These are phyloP conservation scores for Trichoderma semiorbis DNA, from an alignment of 2,329 filamentous ascomycete species.

Conservation along the genomic window DNA sequence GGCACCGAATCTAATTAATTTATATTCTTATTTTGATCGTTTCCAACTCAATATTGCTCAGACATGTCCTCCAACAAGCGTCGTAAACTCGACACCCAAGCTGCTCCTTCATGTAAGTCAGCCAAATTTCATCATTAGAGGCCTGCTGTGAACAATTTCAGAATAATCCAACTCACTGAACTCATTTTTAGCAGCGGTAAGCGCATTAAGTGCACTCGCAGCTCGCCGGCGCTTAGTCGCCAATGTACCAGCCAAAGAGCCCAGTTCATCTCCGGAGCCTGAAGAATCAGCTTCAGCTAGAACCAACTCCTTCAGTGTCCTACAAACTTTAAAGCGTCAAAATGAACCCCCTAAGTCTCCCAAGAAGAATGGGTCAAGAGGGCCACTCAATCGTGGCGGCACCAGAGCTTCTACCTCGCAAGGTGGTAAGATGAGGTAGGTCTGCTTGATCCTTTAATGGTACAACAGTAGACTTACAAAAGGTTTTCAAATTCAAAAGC, in stretches of 20 bases:
- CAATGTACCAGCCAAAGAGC: slow-evolving; percentile 19
- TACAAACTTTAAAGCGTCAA: slow-evolving; percentile 24
- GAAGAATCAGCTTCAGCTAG: slow-evolving; percentile 24
- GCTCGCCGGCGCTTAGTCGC: slow-evolving; percentile 31
- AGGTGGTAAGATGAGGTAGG: slow-evolving; percentile 7
- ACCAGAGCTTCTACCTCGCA: not conserved
- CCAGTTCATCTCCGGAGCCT: slow-evolving; percentile 18
- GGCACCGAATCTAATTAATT: not conserved
- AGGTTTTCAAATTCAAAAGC: not conserved
- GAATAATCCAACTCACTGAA: not conserved
- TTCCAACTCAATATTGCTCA: not conserved
- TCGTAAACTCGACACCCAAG: slow-evolving; percentile 33
- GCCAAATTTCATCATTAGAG: not conserved
- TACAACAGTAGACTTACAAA: not conserved
- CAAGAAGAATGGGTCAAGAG: slow-evolving; percentile 18
- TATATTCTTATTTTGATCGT: too few species aligned
- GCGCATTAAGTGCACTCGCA: slow-evolving; percentile 38
- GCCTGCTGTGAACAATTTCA: too few species aligned
- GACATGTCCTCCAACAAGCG: slow-evolving; percentile 32
- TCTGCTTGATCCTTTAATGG: not conserved
- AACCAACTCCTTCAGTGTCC: slow-evolving; percentile 30
- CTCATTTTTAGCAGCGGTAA: slow-evolving; percentile 25
- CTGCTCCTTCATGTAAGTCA: slow-evolving; percentile 31
- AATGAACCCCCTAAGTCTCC: slow-evolving; percentile 19
- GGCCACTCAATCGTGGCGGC: not conserved